Conservation (phyloP, 495 filamentous ascomycete genomes). For the Lasiosphaeria ovina region DNA sequence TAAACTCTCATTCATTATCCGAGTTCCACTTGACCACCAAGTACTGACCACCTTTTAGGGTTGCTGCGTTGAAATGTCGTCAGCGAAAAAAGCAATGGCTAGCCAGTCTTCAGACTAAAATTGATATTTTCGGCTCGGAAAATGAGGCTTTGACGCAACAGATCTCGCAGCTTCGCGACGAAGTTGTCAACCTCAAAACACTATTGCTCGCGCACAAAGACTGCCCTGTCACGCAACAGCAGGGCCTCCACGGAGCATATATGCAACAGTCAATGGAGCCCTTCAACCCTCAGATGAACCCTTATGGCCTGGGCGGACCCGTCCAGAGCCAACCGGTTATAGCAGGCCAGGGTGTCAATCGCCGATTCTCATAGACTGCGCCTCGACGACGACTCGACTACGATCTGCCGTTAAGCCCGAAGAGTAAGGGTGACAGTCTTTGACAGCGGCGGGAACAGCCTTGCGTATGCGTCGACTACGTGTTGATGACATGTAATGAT, state of each 20-base stretch:
- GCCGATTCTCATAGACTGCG: slow-evolving; percentile 47
- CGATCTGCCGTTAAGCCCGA: too few species aligned
- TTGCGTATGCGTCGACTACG: background rate
- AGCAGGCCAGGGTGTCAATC: slow-evolving; percentile 51
- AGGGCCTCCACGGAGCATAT: slow-evolving; percentile 65
- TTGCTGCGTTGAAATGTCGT: slow-evolving; percentile 94
- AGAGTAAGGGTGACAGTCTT: background rate
- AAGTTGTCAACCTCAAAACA: slow-evolving; percentile 93
- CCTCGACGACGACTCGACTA: background rate
- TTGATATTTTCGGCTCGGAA: slow-evolving; percentile 85
- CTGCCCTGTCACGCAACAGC: slow-evolving; percentile 86
- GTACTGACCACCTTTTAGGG: slow-evolving; percentile 53
- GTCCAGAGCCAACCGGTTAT: slow-evolving; percentile 56
- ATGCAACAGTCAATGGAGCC: slow-evolving; percentile 55
- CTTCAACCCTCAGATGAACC: slow-evolving; percentile 61
- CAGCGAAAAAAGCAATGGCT: slow-evolving; percentile 99
- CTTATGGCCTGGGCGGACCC: slow-evolving; percentile 64
- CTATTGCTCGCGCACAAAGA: slow-evolving; percentile 94
- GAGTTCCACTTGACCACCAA: background rate
- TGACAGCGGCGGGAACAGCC: too few species aligned
- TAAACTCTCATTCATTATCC: slow-evolving; percentile 12
- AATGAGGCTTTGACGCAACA: slow-evolving; percentile 85
- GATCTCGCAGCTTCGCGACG: slow-evolving; percentile 81
- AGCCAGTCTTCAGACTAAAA: slow-evolving; percentile 89
- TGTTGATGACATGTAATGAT: slow-evolving; percentile 4